phyloP scores from a whole-genome alignment of 441 rosid species.

The California macrophylla region DNA sequence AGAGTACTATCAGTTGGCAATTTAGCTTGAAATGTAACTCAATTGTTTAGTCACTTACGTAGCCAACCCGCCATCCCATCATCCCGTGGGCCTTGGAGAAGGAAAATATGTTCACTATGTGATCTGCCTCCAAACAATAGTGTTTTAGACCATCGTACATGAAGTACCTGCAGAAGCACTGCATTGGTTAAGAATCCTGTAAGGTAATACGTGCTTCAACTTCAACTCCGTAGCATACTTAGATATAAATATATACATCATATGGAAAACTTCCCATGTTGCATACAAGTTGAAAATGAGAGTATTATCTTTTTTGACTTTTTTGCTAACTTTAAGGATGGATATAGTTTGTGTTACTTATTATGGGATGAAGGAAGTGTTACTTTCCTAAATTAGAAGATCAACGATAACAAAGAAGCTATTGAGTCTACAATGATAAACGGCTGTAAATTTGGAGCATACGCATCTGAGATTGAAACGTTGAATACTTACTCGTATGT shows the following conservation, averaged over 20 bases:
- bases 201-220: no score
- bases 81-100: conserved; percentile 97
- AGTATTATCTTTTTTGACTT: no score
- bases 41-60: conserved; percentile 51
- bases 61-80: conserved; percentile 99
- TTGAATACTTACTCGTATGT: conserved; percentile 79
- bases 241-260: no score
- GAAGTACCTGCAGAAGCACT: conserved; percentile 92
- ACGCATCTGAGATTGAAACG: conserved; percentile 1
- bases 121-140: conserved; percentile 78
- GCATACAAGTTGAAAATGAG: no score
- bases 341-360: no score
- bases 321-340: no score
- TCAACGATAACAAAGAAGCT: background rate
- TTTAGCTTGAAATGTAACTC: no score
- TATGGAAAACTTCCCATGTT: no score
- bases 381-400: background rate
- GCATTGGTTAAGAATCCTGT: no score
- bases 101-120: conserved; percentile 84
- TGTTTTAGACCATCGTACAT: conserved; percentile 89
- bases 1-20: background rate
- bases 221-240: no score
- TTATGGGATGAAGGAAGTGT: no score
- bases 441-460: background rate
- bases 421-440: background rate